These are phyloP conservation scores for Lumnitzera littorea DNA, from an alignment of 345 rosid species.

Conservation along the genomic window DNA sequence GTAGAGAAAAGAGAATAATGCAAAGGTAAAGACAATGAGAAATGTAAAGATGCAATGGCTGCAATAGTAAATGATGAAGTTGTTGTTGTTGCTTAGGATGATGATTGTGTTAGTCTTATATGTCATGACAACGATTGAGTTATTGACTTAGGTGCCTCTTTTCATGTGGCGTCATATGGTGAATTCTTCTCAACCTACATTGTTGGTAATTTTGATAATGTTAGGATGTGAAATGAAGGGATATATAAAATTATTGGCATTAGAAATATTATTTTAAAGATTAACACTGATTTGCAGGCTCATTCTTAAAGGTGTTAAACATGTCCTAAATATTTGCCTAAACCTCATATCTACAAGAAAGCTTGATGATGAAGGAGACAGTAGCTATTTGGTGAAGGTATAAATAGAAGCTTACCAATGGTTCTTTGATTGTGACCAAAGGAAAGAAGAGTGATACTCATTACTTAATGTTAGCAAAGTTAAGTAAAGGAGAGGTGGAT, in stretches of 20 bases:
- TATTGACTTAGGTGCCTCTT: not conserved
- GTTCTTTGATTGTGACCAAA: not conserved
- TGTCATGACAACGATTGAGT: not conserved
- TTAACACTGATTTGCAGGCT: not conserved
- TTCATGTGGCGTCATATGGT: not conserved
- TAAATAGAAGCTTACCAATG: not conserved
- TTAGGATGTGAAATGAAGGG: not conserved
- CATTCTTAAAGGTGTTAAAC: not conserved
- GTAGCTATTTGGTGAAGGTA: not conserved
- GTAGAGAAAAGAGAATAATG: not conserved
- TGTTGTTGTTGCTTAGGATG: too few relatives aligned
- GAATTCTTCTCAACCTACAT: not conserved
- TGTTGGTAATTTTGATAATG: not conserved
- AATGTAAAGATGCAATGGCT: not conserved
- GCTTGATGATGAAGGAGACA: not conserved
- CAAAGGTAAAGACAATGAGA: not conserved
- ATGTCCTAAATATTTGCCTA: too few relatives aligned
- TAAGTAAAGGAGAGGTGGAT: not conserved
- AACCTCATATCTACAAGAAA: too few relatives aligned
- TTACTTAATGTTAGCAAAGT: not conserved
- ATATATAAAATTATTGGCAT: not conserved
- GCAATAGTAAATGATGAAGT: not conserved
- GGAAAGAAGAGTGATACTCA: not conserved
- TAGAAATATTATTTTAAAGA: not conserved
- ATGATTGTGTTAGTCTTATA: not conserved